Evolutionary conservation across 108 stramenopile genomes (phyloP), one percentile per base, ranked within the genome.

Genomic region (Nitzschia sp.): DNA sequence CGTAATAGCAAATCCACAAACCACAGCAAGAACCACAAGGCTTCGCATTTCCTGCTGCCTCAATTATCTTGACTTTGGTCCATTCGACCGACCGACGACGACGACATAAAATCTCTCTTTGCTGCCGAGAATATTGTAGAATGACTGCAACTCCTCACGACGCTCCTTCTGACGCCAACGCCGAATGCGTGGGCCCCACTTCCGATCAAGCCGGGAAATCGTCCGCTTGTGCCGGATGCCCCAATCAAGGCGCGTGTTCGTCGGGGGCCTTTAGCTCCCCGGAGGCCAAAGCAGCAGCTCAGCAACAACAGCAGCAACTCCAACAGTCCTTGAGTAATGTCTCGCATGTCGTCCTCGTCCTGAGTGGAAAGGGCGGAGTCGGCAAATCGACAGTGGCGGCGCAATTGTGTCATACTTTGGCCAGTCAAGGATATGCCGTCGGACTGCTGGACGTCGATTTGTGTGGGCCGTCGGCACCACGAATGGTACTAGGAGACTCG

Each of bases 331-430:
- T 99, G 46, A 67, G 77, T 6, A 82, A 86, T 63, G 97, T 99
- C 0, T 93, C 92, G 42, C 95, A 98, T 65, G 95, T 90, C 6
- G 58, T 99, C 15, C 79, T 99, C 35, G 98, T 99, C 3, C 67
- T 99, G 48, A 92, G 90, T 30, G 99, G 99, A 27, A 99, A 99
- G 84, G 99, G 99, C 2, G 98, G 98, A 29, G 99, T 99, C 6
- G 99, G 99, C 13, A 83, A 99, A 97, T 90, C 85, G 32, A 99
- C 99, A 0, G 83, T 99, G 11, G 81, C 95, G 9, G 92, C 93
- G 26, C 99, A 99, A 78, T 66, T 99, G 25, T 93, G 96, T 3
- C 96, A 95, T 60, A 80, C 95, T 0, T 75, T 99, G 27, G 92
- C 97, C 4, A 66, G 75, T 0, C 74, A 91, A 57, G 98, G 97